phyloP scores from a whole-genome alignment of 805 yeast species.

The Kuraishia hungarica region DNA sequence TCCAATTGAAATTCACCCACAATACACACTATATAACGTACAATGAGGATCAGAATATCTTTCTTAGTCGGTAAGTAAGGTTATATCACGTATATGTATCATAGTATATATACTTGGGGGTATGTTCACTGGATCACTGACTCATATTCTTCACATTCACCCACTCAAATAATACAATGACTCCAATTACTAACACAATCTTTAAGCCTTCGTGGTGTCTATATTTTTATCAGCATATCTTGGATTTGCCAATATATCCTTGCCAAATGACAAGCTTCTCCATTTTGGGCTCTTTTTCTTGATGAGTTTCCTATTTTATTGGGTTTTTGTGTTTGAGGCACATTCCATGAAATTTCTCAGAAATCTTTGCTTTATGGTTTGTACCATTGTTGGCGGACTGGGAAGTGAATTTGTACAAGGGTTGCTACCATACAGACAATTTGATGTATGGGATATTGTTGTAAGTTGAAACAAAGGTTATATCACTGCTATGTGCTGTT shows the following conservation, averaged over 20 bases:
- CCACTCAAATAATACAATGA: no score
- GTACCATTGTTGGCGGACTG: constrained; percentile 35
- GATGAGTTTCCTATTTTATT: constrained; percentile 38
- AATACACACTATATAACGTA: not conserved
- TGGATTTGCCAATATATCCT: constrained; percentile 40
- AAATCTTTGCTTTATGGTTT: constrained; percentile 25
- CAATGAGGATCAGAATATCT: constrained; percentile 3
- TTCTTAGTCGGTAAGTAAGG: constrained; percentile 2
- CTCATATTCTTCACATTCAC: no score
- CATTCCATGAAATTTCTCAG: constrained; percentile 22
- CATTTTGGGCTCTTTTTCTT: constrained; percentile 38
- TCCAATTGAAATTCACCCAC: not conserved
- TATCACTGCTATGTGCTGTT: not conserved
- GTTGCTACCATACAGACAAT: constrained; percentile 30
- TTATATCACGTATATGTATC: no score
- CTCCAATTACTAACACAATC: not conserved
- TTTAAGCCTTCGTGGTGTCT: constrained; percentile 12
- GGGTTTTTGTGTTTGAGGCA: constrained; percentile 32
- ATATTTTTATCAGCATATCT: constrained; percentile 24
- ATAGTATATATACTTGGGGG: no score
- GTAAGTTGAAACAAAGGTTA: not conserved
- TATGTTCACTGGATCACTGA: no score
- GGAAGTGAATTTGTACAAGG: constrained; percentile 41
- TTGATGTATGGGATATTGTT: constrained; percentile 32
- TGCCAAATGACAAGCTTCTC: constrained; percentile 37